Conservation (phyloP, 768 basidiomycete genomes). For the Boletales sp. region DNA sequence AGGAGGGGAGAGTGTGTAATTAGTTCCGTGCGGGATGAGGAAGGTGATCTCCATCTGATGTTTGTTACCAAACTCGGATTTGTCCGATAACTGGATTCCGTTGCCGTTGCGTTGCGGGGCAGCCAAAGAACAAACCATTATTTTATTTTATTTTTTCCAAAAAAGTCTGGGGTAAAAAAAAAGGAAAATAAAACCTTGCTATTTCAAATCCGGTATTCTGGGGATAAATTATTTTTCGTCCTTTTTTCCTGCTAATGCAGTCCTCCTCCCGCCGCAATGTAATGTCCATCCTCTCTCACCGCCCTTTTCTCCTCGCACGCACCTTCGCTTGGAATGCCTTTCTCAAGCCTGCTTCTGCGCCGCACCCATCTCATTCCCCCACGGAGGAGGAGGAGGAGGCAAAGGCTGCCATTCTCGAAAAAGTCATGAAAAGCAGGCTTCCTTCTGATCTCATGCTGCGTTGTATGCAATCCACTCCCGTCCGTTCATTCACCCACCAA, state of each 20-base stretch:
- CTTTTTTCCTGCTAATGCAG: constrained; percentile 35
- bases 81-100: constrained; percentile 18
- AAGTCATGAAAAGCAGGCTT: constrained; percentile 82
- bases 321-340: constrained; percentile 29
- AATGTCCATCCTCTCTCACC: constrained; percentile 19
- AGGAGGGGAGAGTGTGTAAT: constrained; percentile 39
- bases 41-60: constrained; percentile 30
- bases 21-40: constrained; percentile 43
- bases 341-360: constrained; percentile 1
- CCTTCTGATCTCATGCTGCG: constrained; percentile 88
- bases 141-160: constrained; percentile 1
- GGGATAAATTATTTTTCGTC: constrained; percentile 18
- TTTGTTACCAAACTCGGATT: constrained; percentile 26
- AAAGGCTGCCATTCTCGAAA: constrained; percentile 73
- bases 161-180: constrained; percentile 16
- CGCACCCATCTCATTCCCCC: constrained; percentile 23
- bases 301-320: constrained; percentile 3
- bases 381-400: constrained; percentile 72
- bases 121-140: constrained; percentile 1
- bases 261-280: constrained; percentile 36
- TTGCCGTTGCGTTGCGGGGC: constrained; percentile 14
- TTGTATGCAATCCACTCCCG: constrained; percentile 53
- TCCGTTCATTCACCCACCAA: constrained; percentile 8
- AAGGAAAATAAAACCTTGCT: no score
- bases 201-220: constrained; percentile 19